A percentile compares a stretch with the other conserved stretches of the same genome.
phyloP scores from a whole-genome alignment of 1,284 basidiomycete genomes.

The Pisolithus thermaeus region DNA sequence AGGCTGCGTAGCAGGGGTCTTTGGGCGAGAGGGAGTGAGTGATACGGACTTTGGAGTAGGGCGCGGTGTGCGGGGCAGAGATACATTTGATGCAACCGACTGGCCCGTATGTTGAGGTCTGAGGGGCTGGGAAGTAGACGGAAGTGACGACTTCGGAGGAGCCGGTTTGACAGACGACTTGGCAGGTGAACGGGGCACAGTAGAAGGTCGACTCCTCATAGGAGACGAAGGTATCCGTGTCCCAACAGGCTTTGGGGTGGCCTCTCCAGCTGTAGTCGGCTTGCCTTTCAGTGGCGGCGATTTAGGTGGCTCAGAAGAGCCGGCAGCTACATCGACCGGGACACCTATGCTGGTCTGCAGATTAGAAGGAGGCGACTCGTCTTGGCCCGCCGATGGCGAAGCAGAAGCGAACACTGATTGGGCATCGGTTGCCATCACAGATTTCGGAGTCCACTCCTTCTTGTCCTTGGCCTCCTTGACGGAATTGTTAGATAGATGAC shows the following conservation, averaged over 20 bases:
- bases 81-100: constrained; percentile 38
- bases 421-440: constrained; percentile 28
- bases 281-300: constrained; percentile 22
- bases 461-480: constrained; percentile 61
- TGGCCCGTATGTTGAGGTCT: constrained; percentile 52
- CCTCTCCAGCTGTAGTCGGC: constrained; percentile 17
- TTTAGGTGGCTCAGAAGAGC: constrained; percentile 17
- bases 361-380: constrained; percentile 17
- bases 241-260: constrained; percentile 12
- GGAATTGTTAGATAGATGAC: constrained; percentile 57
- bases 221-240: constrained; percentile 18
- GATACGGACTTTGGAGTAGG: constrained; percentile 29
- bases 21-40: constrained; percentile 40
- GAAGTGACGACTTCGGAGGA: constrained; percentile 27
- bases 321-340: constrained; percentile 8
- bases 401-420: constrained; percentile 13
- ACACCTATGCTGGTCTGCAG: constrained; percentile 19
- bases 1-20: constrained; percentile 34
- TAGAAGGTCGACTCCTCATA: constrained; percentile 21
- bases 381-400: constrained; percentile 25
- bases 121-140: constrained; percentile 33
- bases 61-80: constrained; percentile 29
- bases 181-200: constrained; percentile 17
- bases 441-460: constrained; percentile 71
- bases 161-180: constrained; percentile 23